Percentiles rank a stretch among this genome's conserved stretches.
Conservation (phyloP, 176 grass and related monocot genomes). For the Carex kokanica region DNA sequence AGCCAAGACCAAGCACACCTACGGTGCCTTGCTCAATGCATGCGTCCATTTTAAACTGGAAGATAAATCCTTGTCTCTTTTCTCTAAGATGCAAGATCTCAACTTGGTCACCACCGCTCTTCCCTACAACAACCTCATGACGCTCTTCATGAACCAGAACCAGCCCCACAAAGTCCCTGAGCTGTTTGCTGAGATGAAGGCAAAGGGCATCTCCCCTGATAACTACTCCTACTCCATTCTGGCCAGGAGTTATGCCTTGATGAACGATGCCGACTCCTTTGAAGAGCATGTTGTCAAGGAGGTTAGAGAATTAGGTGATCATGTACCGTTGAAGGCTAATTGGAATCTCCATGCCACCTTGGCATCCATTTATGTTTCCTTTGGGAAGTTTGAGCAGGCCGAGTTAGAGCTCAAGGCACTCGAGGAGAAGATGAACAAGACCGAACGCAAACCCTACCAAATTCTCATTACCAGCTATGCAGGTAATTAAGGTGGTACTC, state of each 20-base stretch:
- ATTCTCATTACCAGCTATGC: slow-evolving; percentile 34
- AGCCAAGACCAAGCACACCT: slow-evolving; percentile 47
- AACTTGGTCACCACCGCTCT: slow-evolving; percentile 27
- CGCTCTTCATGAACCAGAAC: slow-evolving; percentile 51
- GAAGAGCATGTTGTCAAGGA: slow-evolving; percentile 58
- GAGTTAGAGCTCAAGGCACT: slow-evolving; percentile 64
- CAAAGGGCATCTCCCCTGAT: slow-evolving; percentile 45
- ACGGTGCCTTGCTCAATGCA: slow-evolving; percentile 56
- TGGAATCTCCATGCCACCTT: slow-evolving; percentile 69
- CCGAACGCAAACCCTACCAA: not conserved
- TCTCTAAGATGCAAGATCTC: slow-evolving; percentile 47
- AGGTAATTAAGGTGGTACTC: slow-evolving; percentile 32
- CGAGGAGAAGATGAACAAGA: slow-evolving; percentile 26
- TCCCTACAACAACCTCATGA: slow-evolving; percentile 61
- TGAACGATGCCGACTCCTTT: slow-evolving; percentile 46
- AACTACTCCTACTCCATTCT: slow-evolving; percentile 63
- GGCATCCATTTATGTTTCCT: slow-evolving; percentile 60
- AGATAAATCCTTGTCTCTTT: slow-evolving; percentile 55
- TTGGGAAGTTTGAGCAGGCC: slow-evolving; percentile 46
- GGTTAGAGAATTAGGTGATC: slow-evolving; percentile 30
- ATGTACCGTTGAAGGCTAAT: not conserved
- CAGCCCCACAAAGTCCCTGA: slow-evolving; percentile 44
- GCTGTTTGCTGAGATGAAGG: slow-evolving; percentile 65
- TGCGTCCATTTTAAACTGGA: slow-evolving; percentile 46
- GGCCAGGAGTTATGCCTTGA: slow-evolving; percentile 55